Evolutionary conservation across 1,284 basidiomycete genomes (phyloP), one percentile per base, ranked within the genome.

Genomic region (Fomitopsis betulina): DNA sequence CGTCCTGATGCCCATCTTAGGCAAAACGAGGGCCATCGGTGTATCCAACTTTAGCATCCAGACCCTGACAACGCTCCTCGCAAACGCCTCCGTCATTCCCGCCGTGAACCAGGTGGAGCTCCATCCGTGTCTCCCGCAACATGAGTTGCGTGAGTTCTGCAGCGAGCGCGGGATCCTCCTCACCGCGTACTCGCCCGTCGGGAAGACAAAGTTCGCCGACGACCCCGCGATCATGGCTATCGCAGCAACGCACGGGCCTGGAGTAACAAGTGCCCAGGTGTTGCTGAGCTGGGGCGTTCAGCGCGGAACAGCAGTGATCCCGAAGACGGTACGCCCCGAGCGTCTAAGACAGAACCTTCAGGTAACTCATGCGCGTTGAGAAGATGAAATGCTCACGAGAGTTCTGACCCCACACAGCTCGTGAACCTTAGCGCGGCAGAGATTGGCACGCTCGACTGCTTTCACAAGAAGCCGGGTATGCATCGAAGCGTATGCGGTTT

Each of bases 31-130:
- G 65, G 69, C 79, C 39, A 85, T 88, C 59, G 85, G 85, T 27
- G 78, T 88, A 25, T 84, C 81, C 43, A 88, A 87, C 71, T 86
- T 86, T 68, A 82, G 79, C 60, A 76, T 82, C 59, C 78, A 80
- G 69, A 77, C 73, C 17, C 69, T 84, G 25, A 67, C 66, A 21
- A 58, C 63, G 27, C 70, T 80, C 10, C 71, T 82, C 10, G 61
- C 66, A 2, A 65, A 73, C 10, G 70, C 68, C 35, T 63, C 57
- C 1, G 67, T 85, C 30, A 67, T 81, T 0, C 83, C 82, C 0
- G 82, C 79, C 4, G 73, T 75, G 21, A 84, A 85, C 68, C 81
- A 83, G 69, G 68, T 80, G 45, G 78, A 80, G 64, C 64, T 78
- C 10, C 78, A 80, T 65, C 77, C 78, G 64, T 73, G 69, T 59